Conservation (phyloP, 164 flowering plant genomes). For the Stephania cephalantha region DNA sequence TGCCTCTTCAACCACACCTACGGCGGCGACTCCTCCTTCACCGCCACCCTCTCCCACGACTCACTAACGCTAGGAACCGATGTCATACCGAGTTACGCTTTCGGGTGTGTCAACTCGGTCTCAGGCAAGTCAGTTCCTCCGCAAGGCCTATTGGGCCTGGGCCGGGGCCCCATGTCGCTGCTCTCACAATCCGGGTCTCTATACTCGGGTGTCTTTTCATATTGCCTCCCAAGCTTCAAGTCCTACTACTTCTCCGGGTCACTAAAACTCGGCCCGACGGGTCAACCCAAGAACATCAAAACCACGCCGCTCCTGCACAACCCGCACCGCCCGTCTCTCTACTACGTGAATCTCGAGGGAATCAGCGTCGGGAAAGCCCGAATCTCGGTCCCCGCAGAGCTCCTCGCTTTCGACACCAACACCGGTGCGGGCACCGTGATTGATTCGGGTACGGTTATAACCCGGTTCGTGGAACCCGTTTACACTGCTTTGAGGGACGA, state of each 20-base stretch:
- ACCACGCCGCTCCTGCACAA: conserved; percentile 74
- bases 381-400: conserved; percentile 43
- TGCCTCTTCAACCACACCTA: conserved; percentile 77
- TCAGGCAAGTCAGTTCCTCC: conserved; percentile 65
- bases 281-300: conserved; percentile 61
- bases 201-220: conserved; percentile 73
- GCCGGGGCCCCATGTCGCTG: conserved; percentile 79
- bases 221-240: conserved; percentile 80
- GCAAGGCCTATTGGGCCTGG: conserved; percentile 88
- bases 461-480: conserved; percentile 63
- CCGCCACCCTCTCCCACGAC: conserved; percentile 60
- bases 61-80: conserved; percentile 39
- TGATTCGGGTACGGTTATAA: conserved; percentile 86
- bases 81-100: conserved; percentile 44
- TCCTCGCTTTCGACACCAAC: conserved; percentile 50
- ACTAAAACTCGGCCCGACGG: conserved; percentile 60
- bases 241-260: conserved; percentile 92
- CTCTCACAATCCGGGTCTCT: conserved; percentile 59
- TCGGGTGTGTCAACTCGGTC: conserved; percentile 61
- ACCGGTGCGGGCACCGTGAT: conserved; percentile 86
- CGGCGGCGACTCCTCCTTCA: conserved; percentile 69
- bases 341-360: conserved; percentile 83
- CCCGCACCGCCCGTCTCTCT: conserved; percentile 78
- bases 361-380: conserved; percentile 52
- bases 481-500: conserved; percentile 60